A percentile compares a stretch with the other conserved stretches of the same genome.
Conservation (phyloP, 345 rosid genomes). For the Boechera divaricarpa region DNA sequence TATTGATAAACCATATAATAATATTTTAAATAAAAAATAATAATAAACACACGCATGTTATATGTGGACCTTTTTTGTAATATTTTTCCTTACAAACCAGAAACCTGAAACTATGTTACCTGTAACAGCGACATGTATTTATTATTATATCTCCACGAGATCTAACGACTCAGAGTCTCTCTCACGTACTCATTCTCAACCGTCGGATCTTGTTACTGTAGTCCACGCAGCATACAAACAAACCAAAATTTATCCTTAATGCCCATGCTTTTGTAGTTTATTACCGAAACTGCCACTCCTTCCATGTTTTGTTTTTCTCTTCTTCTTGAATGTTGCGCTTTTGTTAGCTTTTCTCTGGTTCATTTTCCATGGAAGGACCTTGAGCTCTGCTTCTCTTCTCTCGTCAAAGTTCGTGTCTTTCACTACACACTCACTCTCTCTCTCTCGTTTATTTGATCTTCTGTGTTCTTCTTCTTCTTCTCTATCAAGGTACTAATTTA, state of each 20-base stretch:
- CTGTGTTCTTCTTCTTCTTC: conserved; percentile 37
- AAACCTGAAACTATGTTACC: conserved; percentile 51
- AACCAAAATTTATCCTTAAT: background rate
- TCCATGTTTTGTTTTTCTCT: conserved; percentile 17
- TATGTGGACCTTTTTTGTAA: conserved; percentile 21
- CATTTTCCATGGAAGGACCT: conserved; percentile 70
- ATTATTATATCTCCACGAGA: conserved; percentile 36
- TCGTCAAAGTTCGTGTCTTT: conserved; percentile 32
- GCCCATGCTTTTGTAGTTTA: conserved; percentile 31
- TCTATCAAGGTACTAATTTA: conserved; percentile 9
- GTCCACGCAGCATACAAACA: conserved; percentile 1
- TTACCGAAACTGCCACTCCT: conserved; percentile 36
- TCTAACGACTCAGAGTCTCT: conserved; percentile 48
- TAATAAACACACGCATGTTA: conserved; percentile 36
- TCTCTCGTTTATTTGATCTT: conserved; percentile 28
- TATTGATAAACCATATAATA: background rate
- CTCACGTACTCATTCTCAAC: conserved; percentile 14
- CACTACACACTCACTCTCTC: conserved; percentile 19
- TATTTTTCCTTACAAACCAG: conserved; percentile 40
- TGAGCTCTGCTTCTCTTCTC: conserved; percentile 45
- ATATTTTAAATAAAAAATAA: background rate
- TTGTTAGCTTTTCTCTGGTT: conserved; percentile 54
- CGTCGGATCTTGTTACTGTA: conserved; percentile 44
- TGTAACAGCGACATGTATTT: conserved; percentile 51
- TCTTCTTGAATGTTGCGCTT: conserved; percentile 50